Evolutionary conservation across 495 filamentous ascomycete genomes (phyloP).

Genomic region (Penicillium pancosmium): DNA sequence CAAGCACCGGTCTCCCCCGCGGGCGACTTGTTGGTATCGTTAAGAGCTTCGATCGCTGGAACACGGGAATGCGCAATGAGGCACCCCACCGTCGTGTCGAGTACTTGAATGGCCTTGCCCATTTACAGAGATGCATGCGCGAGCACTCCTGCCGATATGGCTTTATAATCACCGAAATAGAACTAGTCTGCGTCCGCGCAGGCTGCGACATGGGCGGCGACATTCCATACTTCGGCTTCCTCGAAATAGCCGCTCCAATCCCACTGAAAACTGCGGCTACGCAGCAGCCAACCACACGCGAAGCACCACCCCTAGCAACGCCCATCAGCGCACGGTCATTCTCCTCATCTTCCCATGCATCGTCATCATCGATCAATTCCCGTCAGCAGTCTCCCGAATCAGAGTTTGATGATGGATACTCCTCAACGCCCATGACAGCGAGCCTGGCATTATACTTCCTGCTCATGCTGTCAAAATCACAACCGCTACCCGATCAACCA

Average conservation of each 20-base stretch:
- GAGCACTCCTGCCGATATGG: constrained; percentile 91
- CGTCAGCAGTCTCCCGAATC: constrained; percentile 17
- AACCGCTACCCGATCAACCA: constrained; percentile 65
- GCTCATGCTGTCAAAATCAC: constrained; percentile 82
- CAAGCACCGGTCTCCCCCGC: constrained; percentile 69
- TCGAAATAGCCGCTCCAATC: constrained; percentile 73
- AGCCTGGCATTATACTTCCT: constrained; percentile 72
- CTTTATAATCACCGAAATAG: constrained; percentile 93
- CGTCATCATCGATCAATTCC: constrained; percentile 23
- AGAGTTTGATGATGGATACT: constrained; percentile 22
- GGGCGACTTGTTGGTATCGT: constrained; percentile 85
- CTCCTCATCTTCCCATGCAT: constrained; percentile 25
- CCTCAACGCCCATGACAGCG: constrained; percentile 65
- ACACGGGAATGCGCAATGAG: constrained; percentile 88
- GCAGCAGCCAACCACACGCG: neutral
- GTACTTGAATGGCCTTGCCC: constrained; percentile 80
- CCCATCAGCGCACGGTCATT: constrained; percentile 30
- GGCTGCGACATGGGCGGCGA: constrained; percentile 65
- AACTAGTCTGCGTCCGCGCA: constrained; percentile 85
- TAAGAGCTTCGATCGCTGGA: constrained; percentile 89
- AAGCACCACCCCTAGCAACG: constrained; percentile 23
- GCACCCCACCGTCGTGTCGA: constrained; percentile 76
- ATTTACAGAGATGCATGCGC: constrained; percentile 87
- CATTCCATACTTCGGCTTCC: constrained; percentile 79
- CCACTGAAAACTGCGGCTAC: constrained; percentile 45